phyloP scores from a whole-genome alignment of 257 asterid genomes.

The Gentiana dahurica region DNA sequence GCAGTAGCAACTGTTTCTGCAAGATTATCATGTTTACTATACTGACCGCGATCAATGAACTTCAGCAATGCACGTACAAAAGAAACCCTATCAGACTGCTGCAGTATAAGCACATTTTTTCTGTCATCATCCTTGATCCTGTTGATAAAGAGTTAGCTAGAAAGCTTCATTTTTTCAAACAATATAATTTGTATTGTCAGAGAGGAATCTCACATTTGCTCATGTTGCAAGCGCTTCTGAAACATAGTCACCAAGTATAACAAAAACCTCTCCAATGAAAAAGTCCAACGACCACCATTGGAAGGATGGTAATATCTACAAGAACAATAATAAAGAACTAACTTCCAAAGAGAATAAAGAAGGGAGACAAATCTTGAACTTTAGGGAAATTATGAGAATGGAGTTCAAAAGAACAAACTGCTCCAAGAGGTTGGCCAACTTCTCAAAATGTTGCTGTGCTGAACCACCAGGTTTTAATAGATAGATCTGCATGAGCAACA shows the following conservation, averaged over 20 bases:
- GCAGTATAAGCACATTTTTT: slow-evolving; percentile 41
- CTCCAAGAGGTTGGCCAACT: slow-evolving; percentile 90
- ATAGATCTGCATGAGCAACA: slow-evolving; percentile 64
- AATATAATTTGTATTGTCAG: not conserved
- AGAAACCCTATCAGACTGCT: slow-evolving; percentile 66
- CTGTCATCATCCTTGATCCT: slow-evolving; percentile 58
- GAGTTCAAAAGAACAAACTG: slow-evolving; percentile 61
- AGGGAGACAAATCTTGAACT: not conserved
- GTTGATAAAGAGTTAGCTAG: slow-evolving; percentile 24
- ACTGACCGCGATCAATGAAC: slow-evolving; percentile 96
- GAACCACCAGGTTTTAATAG: slow-evolving; percentile 84
- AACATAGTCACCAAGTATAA: slow-evolving; percentile 69
- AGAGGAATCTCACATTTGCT: slow-evolving; percentile 64
- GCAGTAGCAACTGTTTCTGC: slow-evolving; percentile 92
- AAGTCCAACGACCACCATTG: slow-evolving; percentile 99
- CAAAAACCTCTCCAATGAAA: slow-evolving; percentile 74
- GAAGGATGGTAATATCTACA: slow-evolving; percentile 98
- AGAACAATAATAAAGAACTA: slow-evolving; percentile 3
- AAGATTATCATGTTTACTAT: slow-evolving; percentile 88
- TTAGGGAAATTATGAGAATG: not conserved
- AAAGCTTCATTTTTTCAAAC: slow-evolving; percentile 3
- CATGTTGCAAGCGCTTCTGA: slow-evolving; percentile 78
- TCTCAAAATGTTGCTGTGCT: slow-evolving; percentile 65
- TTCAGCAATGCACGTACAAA: slow-evolving; percentile 68
- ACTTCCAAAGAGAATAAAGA: slow-evolving; percentile 2